A percentile compares a stretch with the other conserved stretches of the same genome.
These are phyloP conservation scores for Rhizophagus prolifer DNA, from an alignment of 192 early-diverging fungal species.

Conservation along the genomic window DNA sequence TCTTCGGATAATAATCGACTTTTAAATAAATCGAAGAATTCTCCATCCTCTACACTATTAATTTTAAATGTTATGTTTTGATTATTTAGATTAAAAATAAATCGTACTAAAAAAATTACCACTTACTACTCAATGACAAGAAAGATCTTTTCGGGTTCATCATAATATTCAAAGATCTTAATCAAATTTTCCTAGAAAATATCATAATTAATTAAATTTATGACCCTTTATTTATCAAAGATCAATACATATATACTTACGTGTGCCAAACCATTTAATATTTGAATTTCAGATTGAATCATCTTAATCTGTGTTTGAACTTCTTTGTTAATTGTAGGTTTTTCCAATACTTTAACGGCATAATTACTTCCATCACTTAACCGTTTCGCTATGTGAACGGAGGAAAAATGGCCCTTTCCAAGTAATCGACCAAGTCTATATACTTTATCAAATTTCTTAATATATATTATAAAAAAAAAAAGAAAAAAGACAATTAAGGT, in stretches of 20 bases:
- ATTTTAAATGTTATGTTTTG: neutral
- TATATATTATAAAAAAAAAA: neutral
- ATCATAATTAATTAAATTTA: neutral
- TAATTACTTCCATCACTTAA: neutral
- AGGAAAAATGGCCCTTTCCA: constrained; percentile 16
- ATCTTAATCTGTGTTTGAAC: neutral
- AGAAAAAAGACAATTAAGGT: neutral
- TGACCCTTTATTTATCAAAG: neutral
- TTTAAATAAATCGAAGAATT: constrained; percentile 89
- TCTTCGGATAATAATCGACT: constrained; percentile 72
- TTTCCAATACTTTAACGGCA: constrained; percentile 16
- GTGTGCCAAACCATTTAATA: neutral
- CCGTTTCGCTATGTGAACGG: neutral
- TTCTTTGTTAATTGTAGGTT: neutral
- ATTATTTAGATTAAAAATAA: too few relatives aligned
- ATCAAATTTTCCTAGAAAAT: constrained; percentile 1
- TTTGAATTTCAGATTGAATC: constrained; percentile 4
- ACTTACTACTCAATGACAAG: constrained; percentile 23
- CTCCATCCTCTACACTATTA: constrained; percentile 75
- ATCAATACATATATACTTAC: neutral
- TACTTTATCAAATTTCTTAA: neutral
- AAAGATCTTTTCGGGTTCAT: neutral
- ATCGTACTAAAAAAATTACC: neutral
- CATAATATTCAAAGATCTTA: neutral
- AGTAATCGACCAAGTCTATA: neutral